A percentile compares a stretch with the other conserved stretches of the same genome.
Conservation (phyloP, 169 alveolate species). For the Cyclospora cayetanensis region DNA sequence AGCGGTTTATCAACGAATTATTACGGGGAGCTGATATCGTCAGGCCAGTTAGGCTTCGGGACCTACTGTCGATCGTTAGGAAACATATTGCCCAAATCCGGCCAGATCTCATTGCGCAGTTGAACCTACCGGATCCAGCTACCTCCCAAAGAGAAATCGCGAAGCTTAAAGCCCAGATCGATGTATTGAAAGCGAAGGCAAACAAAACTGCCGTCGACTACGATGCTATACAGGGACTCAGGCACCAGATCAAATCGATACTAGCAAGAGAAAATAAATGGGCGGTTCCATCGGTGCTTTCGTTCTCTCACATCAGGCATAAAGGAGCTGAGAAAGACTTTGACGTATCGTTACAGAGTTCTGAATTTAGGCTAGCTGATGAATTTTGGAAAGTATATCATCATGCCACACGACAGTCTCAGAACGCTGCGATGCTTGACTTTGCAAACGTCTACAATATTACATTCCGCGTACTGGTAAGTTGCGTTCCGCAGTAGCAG, state of each 20-base stretch:
- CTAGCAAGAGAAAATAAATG: conserved; percentile 46
- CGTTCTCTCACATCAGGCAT: conserved; percentile 13
- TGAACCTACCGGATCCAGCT: conserved; percentile 55
- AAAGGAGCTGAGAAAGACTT: conserved; percentile 51
- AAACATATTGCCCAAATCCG: not conserved
- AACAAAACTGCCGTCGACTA: conserved; percentile 43
- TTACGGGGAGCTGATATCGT: conserved; percentile 53
- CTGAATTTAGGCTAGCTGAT: conserved; percentile 12
- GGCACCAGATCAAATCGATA: conserved; percentile 17
- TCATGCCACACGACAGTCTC: conserved; percentile 31
- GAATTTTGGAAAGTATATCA: conserved; percentile 52
- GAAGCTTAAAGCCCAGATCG: conserved; percentile 36
- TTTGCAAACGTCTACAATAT: conserved; percentile 40
- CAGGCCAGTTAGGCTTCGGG: conserved; percentile 31
- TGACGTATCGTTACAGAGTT: not conserved
- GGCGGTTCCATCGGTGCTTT: conserved; percentile 27
- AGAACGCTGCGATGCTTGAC: conserved; percentile 42
- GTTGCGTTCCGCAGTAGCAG: not conserved
- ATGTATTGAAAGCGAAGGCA: conserved; percentile 29
- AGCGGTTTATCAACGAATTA: conserved; percentile 31
- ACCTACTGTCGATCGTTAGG: conserved; percentile 42
- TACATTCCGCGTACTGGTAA: conserved; percentile 50
- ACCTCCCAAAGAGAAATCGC: conserved; percentile 46
- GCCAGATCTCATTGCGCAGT: conserved; percentile 48
- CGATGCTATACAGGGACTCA: not conserved